Percentiles rank a stretch among this genome's conserved stretches.
Conservation (phyloP, 1,139 yeast species). For the Debaryomyces coudertii region DNA sequence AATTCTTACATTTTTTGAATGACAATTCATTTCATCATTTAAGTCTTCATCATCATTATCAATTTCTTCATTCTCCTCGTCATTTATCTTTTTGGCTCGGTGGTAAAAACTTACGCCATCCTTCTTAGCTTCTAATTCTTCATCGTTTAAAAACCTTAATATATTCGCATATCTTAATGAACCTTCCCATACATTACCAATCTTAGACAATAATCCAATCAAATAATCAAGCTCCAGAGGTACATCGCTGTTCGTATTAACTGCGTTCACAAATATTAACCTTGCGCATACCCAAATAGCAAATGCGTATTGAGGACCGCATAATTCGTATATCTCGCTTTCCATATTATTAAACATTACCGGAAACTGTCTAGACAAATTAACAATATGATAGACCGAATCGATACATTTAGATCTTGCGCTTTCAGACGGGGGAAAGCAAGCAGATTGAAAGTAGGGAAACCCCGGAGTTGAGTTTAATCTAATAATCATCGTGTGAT, state of each 20-base stretch:
- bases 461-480: constrained; percentile 33
- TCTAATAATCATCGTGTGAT: constrained; percentile 30
- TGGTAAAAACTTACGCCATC: background rate
- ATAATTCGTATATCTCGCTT: constrained; percentile 13
- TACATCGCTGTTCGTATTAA: constrained; percentile 16
- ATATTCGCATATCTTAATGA: constrained; percentile 23
- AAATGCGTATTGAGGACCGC: constrained; percentile 25
- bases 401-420: background rate
- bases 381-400: background rate
- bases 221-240: constrained; percentile 18
- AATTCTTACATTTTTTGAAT: background rate
- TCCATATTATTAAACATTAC: constrained; percentile 5
- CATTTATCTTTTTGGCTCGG: background rate
- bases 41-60: background rate
- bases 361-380: background rate
- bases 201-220: constrained; percentile 14
- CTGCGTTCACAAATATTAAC: constrained; percentile 16
- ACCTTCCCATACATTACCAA: constrained; percentile 20
- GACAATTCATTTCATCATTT: background rate
- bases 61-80: background rate
- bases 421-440: background rate
- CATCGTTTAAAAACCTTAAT: constrained; percentile 3
- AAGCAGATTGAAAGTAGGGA: constrained; percentile 26
- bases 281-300: constrained; percentile 24
- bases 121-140: background rate